These are phyloP conservation scores for Carex myosuroides DNA, from an alignment of 176 grass and related monocot species.

Conservation along the genomic window DNA sequence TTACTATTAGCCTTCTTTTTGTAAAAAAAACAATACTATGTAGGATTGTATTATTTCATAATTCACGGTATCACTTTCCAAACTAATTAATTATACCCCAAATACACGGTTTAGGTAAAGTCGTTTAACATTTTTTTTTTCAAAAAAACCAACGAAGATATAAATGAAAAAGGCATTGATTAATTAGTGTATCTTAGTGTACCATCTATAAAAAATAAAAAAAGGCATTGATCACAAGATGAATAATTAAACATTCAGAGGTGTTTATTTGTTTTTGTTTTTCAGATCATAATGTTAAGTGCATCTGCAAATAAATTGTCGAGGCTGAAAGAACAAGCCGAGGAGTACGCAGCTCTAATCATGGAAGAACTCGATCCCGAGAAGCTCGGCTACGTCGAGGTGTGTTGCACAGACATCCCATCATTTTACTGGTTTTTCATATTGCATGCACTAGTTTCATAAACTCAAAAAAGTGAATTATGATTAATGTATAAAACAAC, in stretches of 20 bases:
- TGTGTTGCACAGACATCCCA: conserved; percentile 11
- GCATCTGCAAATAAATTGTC: conserved; percentile 82
- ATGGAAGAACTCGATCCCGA: conserved; percentile 98
- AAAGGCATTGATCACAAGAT: neutral
- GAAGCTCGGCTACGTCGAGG: conserved; percentile 92
- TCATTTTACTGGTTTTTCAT: neutral
- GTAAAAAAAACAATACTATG: neutral
- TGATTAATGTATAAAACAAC: neutral
- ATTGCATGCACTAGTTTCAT: neutral
- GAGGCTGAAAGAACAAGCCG: conserved; percentile 85
- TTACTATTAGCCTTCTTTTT: neutral
- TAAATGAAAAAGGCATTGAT: neutral
- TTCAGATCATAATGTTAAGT: conserved; percentile 89
- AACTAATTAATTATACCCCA: too few species aligned
- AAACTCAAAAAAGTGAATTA: neutral
- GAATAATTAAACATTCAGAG: neutral
- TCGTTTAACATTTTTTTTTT: neutral
- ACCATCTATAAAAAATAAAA: neutral
- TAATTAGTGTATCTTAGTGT: neutral
- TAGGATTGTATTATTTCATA: neutral
- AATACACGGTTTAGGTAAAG: neutral
- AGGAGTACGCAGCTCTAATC: conserved; percentile 91
- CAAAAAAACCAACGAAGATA: neutral
- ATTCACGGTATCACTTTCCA: neutral
- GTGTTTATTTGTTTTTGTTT: conserved; percentile 11